A percentile compares a stretch with the other conserved stretches of the same genome.
phyloP scores from a whole-genome alignment of 371 early-diverging fungal genomes.

The Saksenaea vasiformis region DNA sequence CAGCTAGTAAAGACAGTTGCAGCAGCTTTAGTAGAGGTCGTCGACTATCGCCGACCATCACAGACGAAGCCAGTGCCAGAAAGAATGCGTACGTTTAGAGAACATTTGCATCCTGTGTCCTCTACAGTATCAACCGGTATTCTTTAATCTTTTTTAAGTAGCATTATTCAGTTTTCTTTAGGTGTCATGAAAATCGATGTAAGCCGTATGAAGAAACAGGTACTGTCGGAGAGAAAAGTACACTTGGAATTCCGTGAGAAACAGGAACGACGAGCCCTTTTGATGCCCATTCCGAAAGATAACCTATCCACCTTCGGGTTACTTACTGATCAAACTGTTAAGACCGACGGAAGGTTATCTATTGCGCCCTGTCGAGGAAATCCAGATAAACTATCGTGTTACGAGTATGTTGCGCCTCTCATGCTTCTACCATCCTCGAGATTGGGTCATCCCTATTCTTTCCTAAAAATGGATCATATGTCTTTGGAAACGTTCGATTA shows the following conservation, averaged over 20 bases:
- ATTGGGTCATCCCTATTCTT: conserved; percentile 17
- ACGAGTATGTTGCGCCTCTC: background rate
- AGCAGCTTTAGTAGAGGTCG: conserved; percentile 52
- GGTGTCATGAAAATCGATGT: background rate
- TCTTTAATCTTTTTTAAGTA: background rate
- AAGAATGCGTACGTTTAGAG: conserved; percentile 18
- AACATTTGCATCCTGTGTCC: background rate
- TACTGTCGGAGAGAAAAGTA: background rate
- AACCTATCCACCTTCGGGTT: conserved; percentile 26
- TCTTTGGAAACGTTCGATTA: conserved; percentile 18
- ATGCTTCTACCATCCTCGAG: conserved; percentile 2
- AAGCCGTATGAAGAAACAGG: background rate
- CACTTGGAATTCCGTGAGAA: background rate
- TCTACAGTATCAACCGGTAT: background rate
- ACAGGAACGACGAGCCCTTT: background rate
- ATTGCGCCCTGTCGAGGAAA: background rate
- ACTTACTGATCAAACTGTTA: conserved; percentile 35
- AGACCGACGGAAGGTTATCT: conserved; percentile 16
- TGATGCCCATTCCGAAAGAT: background rate
- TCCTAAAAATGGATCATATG: conserved; percentile 1
- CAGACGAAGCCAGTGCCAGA: conserved; percentile 1
- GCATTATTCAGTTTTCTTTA: background rate
- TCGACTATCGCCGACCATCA: conserved; percentile 42
- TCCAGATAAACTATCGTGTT: background rate
- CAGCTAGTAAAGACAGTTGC: conserved; percentile 73